Base-by-base conservation (phyloP, 106 monocot genomes). In the Posidonia australis region DNA sequence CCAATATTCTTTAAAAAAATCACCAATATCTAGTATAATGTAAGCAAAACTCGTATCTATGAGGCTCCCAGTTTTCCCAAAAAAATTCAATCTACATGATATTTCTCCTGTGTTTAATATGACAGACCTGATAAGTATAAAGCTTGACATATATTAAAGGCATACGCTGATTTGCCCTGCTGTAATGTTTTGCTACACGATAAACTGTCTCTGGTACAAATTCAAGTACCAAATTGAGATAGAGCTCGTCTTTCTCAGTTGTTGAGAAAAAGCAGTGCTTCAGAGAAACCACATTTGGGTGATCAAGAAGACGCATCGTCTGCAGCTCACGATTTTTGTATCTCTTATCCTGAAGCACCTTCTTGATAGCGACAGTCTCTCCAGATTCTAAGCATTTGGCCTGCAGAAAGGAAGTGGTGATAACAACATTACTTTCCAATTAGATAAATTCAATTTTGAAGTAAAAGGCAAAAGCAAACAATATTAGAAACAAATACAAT, bases 131-230 rank as follows among this genome's bases (percentile, higher is more conserved):
- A 10, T 48, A 48, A 48, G 48, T 16, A 18, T 48, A 81, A 17
- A 81, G 73, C 43, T 81, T 81, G 4, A 81, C 77, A 81, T 77
- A 81, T 27, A 77, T 73, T 46, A 77, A 51, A n/a, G 81, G 81
- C 81, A 81, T 77, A 10, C 81, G 59, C 47, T 81, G 81, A 68
- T 14, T 48, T 2, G 11, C 65, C 77, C 65, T 73, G 62, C 65
- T 81, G 64, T 81, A 77, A 43, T 81, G 77, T 54, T 81, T 81
- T 29, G 61, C 60, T 13, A 81, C 81, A 60, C 74, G 81, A 64
- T 81, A 69, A 46, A 81, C 77, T n/a, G 81, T 81, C 56, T 81
- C 81, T 60, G 81, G 81, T 54, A 81, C 77, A 74, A 74, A 81
- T 47, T 81, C 81, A 31, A 81, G 74, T 0, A 81, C 81, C 69